A percentile compares a stretch with the other conserved stretches of the same genome.
phyloP scores from a whole-genome alignment of 129 eudicot species.

The Flaveria trinervia region DNA sequence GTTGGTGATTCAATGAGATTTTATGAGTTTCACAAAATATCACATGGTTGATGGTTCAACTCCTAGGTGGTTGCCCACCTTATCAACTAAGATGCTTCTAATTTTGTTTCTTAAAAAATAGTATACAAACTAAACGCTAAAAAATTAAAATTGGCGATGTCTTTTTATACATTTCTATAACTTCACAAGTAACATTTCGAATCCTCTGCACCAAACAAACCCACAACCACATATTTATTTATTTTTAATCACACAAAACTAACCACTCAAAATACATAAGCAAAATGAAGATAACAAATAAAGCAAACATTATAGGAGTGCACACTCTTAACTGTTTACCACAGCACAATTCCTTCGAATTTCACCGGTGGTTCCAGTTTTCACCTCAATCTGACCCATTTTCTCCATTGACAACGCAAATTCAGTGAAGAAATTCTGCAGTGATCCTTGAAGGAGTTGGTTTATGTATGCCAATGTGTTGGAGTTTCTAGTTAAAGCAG shows the following conservation, averaged over 20 bases:
- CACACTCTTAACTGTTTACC: conserved; percentile 45
- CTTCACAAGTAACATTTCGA: neutral
- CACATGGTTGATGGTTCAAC: too few relatives aligned
- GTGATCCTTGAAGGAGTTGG: conserved; percentile 58
- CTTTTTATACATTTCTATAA: neutral
- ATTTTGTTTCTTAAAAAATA: too few relatives aligned
- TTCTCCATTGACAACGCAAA: conserved; percentile 81
- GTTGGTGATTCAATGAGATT: too few relatives aligned
- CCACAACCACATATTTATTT: neutral
- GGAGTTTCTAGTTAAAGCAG: conserved; percentile 57
- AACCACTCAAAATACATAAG: neutral
- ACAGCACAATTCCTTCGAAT: conserved; percentile 65
- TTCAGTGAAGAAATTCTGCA: conserved; percentile 51
- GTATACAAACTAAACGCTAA: too few relatives aligned
- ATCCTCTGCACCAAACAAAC: neutral
- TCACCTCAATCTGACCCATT: conserved; percentile 62
- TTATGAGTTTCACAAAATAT: too few relatives aligned
- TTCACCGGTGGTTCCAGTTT: conserved; percentile 71
- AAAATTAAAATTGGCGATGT: too few relatives aligned
- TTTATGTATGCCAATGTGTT: conserved; percentile 47
- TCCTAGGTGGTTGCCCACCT: too few relatives aligned
- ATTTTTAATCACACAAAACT: neutral
- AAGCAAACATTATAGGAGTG: neutral
- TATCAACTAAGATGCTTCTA: too few relatives aligned
- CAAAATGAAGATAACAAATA: neutral